A percentile compares a stretch with the other conserved stretches of the same genome.
phyloP scores from a whole-genome alignment of 768 basidiomycete species.

The Lentinus brumalis region DNA sequence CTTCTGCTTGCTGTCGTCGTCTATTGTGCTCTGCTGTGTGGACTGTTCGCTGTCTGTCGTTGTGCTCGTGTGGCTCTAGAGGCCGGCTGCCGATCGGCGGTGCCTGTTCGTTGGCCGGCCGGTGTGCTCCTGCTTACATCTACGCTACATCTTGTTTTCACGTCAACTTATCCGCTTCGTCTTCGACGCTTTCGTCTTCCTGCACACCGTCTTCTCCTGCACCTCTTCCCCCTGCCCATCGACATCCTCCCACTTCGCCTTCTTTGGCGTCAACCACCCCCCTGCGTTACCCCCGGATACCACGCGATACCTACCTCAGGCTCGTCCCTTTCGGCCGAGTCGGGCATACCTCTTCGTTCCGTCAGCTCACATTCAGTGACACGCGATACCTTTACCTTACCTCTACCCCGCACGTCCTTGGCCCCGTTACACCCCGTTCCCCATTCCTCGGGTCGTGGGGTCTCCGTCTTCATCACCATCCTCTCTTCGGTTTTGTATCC shows the following conservation, averaged over 20 bases:
- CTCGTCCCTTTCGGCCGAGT: background rate
- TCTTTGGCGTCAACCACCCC: background rate
- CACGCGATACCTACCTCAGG: slow-evolving; percentile 6
- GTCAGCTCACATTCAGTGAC: background rate
- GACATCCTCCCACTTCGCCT: background rate
- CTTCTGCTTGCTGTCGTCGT: background rate
- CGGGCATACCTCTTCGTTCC: background rate
- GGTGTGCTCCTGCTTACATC: background rate
- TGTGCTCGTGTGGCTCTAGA: slow-evolving; percentile 7
- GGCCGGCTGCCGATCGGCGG: slow-evolving; percentile 9
- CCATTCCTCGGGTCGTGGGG: background rate
- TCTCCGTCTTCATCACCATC: too few species aligned
- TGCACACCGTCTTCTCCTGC: background rate
- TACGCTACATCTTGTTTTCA: slow-evolving; percentile 2
- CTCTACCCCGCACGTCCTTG: background rate
- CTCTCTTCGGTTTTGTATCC: slow-evolving; percentile 6
- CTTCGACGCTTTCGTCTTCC: background rate
- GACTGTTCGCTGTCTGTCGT: background rate
- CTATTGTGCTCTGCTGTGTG: background rate
- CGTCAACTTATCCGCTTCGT: slow-evolving; percentile 20
- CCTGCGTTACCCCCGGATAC: background rate
- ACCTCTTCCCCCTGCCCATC: background rate
- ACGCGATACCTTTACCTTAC: slow-evolving; percentile 2
- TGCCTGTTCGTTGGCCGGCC: background rate
- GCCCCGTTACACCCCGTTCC: background rate